Evolutionary conservation across 2,329 filamentous ascomycete species (phyloP).

Genomic region (Penicillium sclerotigenum): DNA sequence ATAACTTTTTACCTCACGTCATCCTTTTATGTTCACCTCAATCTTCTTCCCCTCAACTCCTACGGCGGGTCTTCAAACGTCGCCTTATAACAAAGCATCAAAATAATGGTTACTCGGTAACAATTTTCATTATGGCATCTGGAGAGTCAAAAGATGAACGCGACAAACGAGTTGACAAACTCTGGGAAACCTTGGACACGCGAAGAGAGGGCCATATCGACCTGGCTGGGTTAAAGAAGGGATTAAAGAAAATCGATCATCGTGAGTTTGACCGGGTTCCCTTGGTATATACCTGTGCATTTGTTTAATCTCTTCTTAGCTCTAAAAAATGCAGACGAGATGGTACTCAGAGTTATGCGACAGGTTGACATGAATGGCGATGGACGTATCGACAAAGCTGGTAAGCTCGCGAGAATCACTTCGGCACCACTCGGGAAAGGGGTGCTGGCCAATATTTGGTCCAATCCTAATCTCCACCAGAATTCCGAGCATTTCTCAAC

Average conservation of each 20-base stretch:
- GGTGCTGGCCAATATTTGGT: conserved; percentile 17
- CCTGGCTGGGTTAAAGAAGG: conserved; percentile 77
- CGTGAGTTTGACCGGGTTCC: conserved; percentile 56
- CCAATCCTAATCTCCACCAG: conserved; percentile 47
- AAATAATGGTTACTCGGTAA: conserved; percentile 49
- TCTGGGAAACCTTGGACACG: conserved; percentile 81
- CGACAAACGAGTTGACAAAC: conserved; percentile 74
- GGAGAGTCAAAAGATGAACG: conserved; percentile 73
- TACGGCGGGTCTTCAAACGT: not conserved
- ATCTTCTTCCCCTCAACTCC: conserved; percentile 1
- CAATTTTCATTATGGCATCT: conserved; percentile 58
- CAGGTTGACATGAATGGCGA: conserved; percentile 84
- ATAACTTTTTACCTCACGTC: conserved; percentile 5
- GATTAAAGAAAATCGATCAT: conserved; percentile 84
- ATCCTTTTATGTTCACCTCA: conserved; percentile 28
- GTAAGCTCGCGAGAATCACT: conserved; percentile 49
- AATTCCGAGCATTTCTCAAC: conserved; percentile 86
- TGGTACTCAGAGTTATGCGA: conserved; percentile 76
- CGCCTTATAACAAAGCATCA: conserved; percentile 10
- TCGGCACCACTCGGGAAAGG: conserved; percentile 10
- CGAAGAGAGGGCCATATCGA: conserved; percentile 76
- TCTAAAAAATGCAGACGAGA: conserved; percentile 84
- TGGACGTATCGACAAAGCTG: conserved; percentile 85
- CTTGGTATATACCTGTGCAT: conserved; percentile 19
- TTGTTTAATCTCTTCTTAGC: conserved; percentile 40